Conservation (phyloP, 495 filamentous ascomycete species). For the Venustampulla echinocandica region DNA sequence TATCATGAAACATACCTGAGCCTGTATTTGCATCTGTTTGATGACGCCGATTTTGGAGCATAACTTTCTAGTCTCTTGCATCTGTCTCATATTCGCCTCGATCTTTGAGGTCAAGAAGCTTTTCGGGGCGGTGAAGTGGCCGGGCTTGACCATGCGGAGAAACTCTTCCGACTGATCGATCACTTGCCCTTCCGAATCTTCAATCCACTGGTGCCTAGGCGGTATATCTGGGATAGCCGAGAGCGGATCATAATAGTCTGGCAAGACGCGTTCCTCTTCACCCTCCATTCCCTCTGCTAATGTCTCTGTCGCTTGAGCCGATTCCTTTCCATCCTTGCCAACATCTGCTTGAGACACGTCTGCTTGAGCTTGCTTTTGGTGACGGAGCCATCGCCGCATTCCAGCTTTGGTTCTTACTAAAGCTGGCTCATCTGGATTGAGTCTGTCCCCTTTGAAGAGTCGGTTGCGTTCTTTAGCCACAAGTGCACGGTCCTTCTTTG, state of each 20-base stretch:
- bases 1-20: conserved; percentile 55
- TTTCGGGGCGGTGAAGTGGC: conserved; percentile 68
- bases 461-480: conserved; percentile 72
- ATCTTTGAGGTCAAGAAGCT: conserved; percentile 71
- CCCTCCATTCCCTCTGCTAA: conserved; percentile 88
- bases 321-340: conserved; percentile 37
- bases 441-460: conserved; percentile 71
- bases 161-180: conserved; percentile 79
- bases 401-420: conserved; percentile 61
- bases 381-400: conserved; percentile 66
- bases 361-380: conserved; percentile 52
- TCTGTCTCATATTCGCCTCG: conserved; percentile 83
- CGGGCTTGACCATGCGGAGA: conserved; percentile 61
- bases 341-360: conserved; percentile 31
- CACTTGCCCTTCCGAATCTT: conserved; percentile 78
- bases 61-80: conserved; percentile 94
- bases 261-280: conserved; percentile 67
- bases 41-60: conserved; percentile 94
- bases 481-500: conserved; percentile 88
- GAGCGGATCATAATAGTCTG: conserved; percentile 89
- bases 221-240: conserved; percentile 78
- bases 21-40: conserved; percentile 98
- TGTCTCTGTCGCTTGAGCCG: conserved; percentile 51
- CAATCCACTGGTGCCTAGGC: conserved; percentile 68
- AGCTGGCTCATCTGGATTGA: conserved; percentile 83